Conservation (phyloP, 2,329 filamentous ascomycete genomes). For the Emergomyces pasteurianus region DNA sequence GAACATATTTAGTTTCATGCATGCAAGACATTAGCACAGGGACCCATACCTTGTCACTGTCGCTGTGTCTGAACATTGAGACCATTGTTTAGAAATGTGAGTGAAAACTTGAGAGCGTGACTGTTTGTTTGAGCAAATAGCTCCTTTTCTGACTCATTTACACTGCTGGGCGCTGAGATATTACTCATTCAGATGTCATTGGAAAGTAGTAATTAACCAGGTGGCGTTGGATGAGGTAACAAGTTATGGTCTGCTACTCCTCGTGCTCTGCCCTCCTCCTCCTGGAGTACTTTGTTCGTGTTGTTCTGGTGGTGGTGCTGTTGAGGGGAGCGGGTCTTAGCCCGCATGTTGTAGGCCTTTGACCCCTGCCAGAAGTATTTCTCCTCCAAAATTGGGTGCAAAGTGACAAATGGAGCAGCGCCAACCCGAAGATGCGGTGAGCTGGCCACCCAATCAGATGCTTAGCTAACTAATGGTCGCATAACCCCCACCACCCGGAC, state of each 20-base stretch:
- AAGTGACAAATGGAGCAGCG: neutral
- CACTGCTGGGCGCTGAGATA: neutral
- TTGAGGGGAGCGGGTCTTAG: neutral
- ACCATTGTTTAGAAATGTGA: neutral
- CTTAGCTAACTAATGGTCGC: neutral
- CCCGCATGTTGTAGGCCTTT: neutral
- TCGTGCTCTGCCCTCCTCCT: neutral
- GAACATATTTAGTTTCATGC: neutral
- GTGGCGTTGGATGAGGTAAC: neutral
- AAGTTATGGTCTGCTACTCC: neutral
- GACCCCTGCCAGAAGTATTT: neutral
- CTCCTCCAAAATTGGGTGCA: neutral
- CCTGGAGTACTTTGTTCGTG: neutral
- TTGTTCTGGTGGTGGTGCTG: neutral
- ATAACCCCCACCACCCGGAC: neutral
- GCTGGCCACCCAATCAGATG: constrained; percentile 1
- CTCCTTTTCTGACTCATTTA: neutral
- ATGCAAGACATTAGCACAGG: neutral
- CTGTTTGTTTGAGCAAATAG: neutral
- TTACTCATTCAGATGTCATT: neutral
- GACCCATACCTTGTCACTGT: neutral
- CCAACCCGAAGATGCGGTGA: constrained; percentile 6
- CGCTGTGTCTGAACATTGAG: neutral
- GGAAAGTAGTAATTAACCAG: neutral
- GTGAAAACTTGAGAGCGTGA: neutral